phyloP scores from a whole-genome alignment of 345 rosid species.

The Brassica incana region DNA sequence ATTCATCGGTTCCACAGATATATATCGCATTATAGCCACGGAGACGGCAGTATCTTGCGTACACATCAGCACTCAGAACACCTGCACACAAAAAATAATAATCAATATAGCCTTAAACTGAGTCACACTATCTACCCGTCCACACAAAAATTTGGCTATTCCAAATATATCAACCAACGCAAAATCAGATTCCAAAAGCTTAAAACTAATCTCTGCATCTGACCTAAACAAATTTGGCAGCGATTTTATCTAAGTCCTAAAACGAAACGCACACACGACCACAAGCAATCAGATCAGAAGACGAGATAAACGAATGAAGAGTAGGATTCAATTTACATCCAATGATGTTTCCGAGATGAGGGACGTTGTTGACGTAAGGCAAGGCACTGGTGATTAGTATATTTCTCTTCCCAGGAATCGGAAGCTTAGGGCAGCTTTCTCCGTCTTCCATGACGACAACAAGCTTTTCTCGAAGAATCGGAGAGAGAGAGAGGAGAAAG shows the following conservation, averaged over 20 bases:
- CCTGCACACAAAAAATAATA: slow-evolving; percentile 37
- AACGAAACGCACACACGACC: background rate
- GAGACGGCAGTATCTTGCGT: slow-evolving; percentile 84
- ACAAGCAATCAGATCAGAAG: background rate
- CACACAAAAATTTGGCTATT: background rate
- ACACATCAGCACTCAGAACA: slow-evolving; percentile 91
- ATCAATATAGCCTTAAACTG: background rate
- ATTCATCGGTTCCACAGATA: slow-evolving; percentile 93
- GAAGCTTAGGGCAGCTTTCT: slow-evolving; percentile 50
- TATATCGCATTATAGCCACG: slow-evolving; percentile 81
- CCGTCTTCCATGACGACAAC: slow-evolving; percentile 24
- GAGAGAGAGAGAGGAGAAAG: background rate
- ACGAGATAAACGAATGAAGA: background rate
- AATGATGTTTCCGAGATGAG: slow-evolving; percentile 96
- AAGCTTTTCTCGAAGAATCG: background rate
- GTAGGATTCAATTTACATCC: slow-evolving; percentile 49
- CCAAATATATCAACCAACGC: background rate
- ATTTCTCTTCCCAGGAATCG: slow-evolving; percentile 81
- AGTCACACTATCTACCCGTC: background rate
- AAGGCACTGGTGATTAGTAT: slow-evolving; percentile 89
- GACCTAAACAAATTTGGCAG: background rate
- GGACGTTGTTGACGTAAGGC: slow-evolving; percentile 96
- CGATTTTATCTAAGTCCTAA: background rate
- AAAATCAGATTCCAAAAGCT: background rate
- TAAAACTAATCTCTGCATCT: background rate